Conservation (phyloP, 169 alveolate species). For the Neospora caninum region DNA sequence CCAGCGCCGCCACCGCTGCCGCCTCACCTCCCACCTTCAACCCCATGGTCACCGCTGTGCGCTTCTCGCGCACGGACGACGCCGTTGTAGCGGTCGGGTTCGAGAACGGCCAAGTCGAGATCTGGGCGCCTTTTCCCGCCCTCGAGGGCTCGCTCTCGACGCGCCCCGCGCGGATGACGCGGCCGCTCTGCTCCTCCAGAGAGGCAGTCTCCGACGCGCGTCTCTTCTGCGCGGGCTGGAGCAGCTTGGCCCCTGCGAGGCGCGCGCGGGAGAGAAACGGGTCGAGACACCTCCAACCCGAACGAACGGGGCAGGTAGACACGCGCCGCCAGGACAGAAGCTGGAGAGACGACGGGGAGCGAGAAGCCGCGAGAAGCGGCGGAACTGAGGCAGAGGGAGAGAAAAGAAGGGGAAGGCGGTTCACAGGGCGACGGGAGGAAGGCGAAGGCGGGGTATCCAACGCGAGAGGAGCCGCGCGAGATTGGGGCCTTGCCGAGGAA, state of each 20-base stretch:
- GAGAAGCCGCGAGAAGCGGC: too few relatives aligned
- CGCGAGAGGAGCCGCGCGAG: too few relatives aligned
- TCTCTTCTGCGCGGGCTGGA: background rate
- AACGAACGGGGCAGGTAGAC: too few relatives aligned
- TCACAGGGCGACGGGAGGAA: too few relatives aligned
- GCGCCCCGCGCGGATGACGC: background rate
- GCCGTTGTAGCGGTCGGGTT: conserved; percentile 46
- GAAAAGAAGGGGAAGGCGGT: too few relatives aligned
- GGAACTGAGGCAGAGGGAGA: too few relatives aligned
- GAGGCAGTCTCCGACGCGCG: conserved; percentile 4
- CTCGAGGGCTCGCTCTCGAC: background rate
- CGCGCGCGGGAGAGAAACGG: too few relatives aligned
- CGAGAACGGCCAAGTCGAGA: conserved; percentile 34
- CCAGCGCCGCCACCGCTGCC: background rate
- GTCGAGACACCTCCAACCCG: too few relatives aligned
- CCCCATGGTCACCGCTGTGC: conserved; percentile 43
- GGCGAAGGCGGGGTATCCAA: too few relatives aligned
- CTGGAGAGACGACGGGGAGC: too few relatives aligned
- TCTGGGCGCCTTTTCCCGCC: conserved; percentile 40
- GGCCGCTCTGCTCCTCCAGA: background rate
- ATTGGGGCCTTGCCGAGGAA: too few relatives aligned
- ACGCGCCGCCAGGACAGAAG: too few relatives aligned
- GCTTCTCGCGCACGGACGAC: conserved; percentile 36
- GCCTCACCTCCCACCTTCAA: background rate
- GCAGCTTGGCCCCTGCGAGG: background rate